A percentile compares a stretch with the other conserved stretches of the same genome.
phyloP scores from a whole-genome alignment of 805 yeast species.

The Candida sithepensis region DNA sequence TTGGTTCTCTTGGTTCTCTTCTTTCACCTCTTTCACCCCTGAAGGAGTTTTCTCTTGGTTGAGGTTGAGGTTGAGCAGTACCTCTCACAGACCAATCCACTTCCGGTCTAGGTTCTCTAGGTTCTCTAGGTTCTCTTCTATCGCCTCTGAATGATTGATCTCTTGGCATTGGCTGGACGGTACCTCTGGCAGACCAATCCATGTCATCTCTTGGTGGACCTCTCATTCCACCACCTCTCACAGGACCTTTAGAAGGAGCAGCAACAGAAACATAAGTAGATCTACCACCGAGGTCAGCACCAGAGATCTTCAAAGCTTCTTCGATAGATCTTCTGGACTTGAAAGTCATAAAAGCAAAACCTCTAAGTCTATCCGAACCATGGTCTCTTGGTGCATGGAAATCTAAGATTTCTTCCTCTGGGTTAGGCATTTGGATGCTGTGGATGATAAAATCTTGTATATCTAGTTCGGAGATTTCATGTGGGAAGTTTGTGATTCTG shows the following conservation, averaged over 20 bases:
- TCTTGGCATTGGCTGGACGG: slow-evolving; percentile 20
- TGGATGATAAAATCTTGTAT: slow-evolving; percentile 60
- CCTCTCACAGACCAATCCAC: slow-evolving; percentile 42
- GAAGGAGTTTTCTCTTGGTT: slow-evolving; percentile 2
- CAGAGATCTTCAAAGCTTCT: slow-evolving; percentile 46
- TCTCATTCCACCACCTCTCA: slow-evolving; percentile 25
- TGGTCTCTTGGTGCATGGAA: slow-evolving; percentile 72
- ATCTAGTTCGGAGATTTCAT: slow-evolving; percentile 66
- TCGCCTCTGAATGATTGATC: slow-evolving; percentile 22
- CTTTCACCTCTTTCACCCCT: slow-evolving; percentile 19
- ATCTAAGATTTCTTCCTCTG: slow-evolving; percentile 49
- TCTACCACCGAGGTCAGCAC: slow-evolving; percentile 44
- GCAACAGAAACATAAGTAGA: slow-evolving; percentile 54
- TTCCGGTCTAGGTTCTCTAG: slow-evolving; percentile 1
- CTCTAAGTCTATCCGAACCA: slow-evolving; percentile 59
- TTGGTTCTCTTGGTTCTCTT: slow-evolving; percentile 35
- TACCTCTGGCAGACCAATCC: slow-evolving; percentile 41
- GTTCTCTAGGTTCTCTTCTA: slow-evolving; percentile 25
- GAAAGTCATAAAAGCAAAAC: slow-evolving; percentile 54
- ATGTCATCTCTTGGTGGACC: slow-evolving; percentile 45
- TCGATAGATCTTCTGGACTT: slow-evolving; percentile 42
- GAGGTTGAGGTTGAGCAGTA: slow-evolving; percentile 18
- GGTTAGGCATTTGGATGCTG: slow-evolving; percentile 44
- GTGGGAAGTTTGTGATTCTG: slow-evolving; percentile 82
- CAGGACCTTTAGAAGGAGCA: slow-evolving; percentile 45